phyloP scores from a whole-genome alignment of 2,329 filamentous ascomycete genomes.

The Penicillium sp. region DNA sequence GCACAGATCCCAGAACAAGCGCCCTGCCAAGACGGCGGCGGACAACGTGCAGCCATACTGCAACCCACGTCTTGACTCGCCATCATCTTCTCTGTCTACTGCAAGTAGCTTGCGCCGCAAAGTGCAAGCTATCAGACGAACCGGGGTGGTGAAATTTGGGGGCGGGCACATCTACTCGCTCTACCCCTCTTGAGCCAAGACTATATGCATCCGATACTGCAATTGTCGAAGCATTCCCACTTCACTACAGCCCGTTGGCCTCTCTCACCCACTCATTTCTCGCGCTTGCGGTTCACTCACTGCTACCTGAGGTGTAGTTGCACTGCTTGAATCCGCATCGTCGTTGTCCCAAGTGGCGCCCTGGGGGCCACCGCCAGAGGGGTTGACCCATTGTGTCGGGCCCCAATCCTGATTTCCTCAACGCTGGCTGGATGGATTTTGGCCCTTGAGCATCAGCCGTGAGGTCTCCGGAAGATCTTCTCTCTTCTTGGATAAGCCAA shows the following conservation, averaged over 20 bases:
- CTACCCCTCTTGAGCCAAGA: constrained; percentile 18
- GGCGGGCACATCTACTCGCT: constrained; percentile 9
- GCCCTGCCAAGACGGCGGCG: constrained; percentile 34
- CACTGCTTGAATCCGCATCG: constrained; percentile 9
- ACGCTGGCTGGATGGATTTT: constrained; percentile 13
- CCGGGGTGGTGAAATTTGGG: constrained; percentile 5
- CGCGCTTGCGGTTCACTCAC: constrained; percentile 13
- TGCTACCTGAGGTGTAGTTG: constrained; percentile 19
- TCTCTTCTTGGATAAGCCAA: constrained; percentile 9
- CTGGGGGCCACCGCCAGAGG: constrained; percentile 21
- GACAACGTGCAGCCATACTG: constrained; percentile 20
- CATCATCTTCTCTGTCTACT: constrained; percentile 10
- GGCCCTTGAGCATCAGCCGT: constrained; percentile 15
- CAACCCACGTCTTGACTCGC: constrained; percentile 14
- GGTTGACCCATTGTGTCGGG: constrained; percentile 33
- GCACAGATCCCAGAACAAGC: constrained; percentile 28
- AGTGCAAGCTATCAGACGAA: constrained; percentile 6
- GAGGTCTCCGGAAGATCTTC: constrained; percentile 20
- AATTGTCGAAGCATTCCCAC: constrained; percentile 13
- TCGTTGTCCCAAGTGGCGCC: constrained; percentile 13
- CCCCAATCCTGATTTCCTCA: constrained; percentile 12
- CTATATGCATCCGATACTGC: constrained; percentile 14
- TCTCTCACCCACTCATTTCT: constrained; percentile 5
- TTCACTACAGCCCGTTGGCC: constrained; percentile 6
- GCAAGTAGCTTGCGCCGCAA: constrained; percentile 21